Base-by-base conservation (phyloP, 148 eudicot species). In the Polygonum aviculare region DNA sequence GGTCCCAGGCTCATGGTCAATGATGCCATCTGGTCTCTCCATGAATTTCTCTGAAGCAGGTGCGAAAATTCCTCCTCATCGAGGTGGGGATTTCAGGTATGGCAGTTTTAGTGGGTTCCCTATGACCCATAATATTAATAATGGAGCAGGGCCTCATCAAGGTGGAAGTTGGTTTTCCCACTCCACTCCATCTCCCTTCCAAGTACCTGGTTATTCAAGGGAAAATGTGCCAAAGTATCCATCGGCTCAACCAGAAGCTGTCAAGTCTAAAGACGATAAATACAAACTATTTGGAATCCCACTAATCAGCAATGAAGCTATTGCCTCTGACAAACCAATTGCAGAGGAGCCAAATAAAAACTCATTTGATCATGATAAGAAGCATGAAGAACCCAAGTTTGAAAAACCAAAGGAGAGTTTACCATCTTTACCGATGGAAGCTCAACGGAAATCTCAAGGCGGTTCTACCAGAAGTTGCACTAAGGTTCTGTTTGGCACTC, bases 391-490 rank as follows among this genome's bases (percentile, higher is more conserved):
- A 62, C 75, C 77, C 12, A 88, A 86, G 82, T 78, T 85, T 38
- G 77, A 78, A 35, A 93, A 85, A 82, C 77, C 74, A 71, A 77
- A 80, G 48, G 86, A 84, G 74, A 51, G 72, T 81, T 54, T 82
- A 47, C 77, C 26, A 1, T 7, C 69, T 22, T 3, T 57, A n/a
- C 11, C 33, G 33, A 57, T 1, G 63, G 63, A 57, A 57, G 63
- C 31, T 57, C 69, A 60, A 31, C 14, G 69, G 38, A 60, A 67
- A 67, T 67, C 72, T 67, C 45, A 36, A 67, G 72, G 72, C 45
- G 88, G 83, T 79, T 93, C 91, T 45, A 75, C 88, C 0, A 87
- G 98, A 88, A 96, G 98, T 75, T 96, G 98, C 83, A 96, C 97
- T 33, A 93, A 96, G 99, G 98, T 95, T 65, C 38, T 63, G 39